These are phyloP conservation scores for Pichia heedii DNA, from an alignment of 805 yeast genomes.

Conservation along the genomic window DNA sequence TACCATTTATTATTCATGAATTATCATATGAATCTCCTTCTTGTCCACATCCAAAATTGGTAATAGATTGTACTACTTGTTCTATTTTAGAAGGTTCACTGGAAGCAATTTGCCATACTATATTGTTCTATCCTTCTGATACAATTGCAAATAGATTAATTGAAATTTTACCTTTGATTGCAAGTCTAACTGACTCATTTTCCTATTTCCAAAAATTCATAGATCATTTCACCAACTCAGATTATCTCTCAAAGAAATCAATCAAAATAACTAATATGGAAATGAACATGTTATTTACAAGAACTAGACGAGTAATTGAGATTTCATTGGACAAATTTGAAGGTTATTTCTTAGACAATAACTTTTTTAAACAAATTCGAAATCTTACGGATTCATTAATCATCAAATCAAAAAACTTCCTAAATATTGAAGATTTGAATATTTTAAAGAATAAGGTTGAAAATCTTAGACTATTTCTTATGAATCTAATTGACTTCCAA, in stretches of 20 bases:
- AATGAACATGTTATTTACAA: slow-evolving; percentile 5
- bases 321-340: slow-evolving; percentile 41
- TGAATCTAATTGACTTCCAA: slow-evolving; percentile 1
- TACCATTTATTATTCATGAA: slow-evolving; percentile 4
- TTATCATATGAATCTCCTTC: slow-evolving; percentile 25
- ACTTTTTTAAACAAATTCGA: slow-evolving; percentile 30
- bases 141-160: slow-evolving; percentile 34
- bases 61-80: slow-evolving; percentile 39
- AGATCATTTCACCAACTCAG: slow-evolving; percentile 7
- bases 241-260: background rate
- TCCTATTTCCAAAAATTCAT: slow-evolving; percentile 30
- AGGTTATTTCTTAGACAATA: slow-evolving; percentile 61
- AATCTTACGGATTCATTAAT: background rate
- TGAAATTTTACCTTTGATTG: slow-evolving; percentile 46
- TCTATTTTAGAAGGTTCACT: slow-evolving; percentile 42
- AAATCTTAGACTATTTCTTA: background rate
- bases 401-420: background rate
- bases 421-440: background rate
- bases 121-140: slow-evolving; percentile 43
- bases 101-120: slow-evolving; percentile 71
- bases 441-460: background rate
- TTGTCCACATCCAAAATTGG: slow-evolving; percentile 57
- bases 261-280: slow-evolving; percentile 8
- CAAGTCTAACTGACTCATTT: slow-evolving; percentile 36
- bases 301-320: slow-evolving; percentile 8